phyloP scores from a whole-genome alignment of 139 green algal genomes.

The Edaphochlamys debaryana region DNA sequence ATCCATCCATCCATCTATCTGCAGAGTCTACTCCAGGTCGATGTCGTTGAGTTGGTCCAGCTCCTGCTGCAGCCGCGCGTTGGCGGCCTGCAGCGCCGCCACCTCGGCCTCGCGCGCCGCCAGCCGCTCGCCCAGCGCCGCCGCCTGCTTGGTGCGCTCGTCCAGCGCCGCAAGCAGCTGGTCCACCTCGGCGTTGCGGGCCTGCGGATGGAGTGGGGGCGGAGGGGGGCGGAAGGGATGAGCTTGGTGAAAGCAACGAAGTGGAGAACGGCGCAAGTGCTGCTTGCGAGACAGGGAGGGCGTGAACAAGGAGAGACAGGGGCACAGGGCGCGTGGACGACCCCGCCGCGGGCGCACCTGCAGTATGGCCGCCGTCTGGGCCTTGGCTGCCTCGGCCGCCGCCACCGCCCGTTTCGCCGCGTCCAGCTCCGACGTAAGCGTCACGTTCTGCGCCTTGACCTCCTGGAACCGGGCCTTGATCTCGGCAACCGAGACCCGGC shows the following conservation, averaged over 20 bases:
- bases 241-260: too few relatives aligned
- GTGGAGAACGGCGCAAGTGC: too few relatives aligned
- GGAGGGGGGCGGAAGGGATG: too few relatives aligned
- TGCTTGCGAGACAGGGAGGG: too few relatives aligned
- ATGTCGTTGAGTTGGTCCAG: neutral
- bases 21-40: too few relatives aligned
- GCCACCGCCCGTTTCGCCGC: neutral
- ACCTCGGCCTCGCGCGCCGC: neutral
- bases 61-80: neutral
- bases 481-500: neutral
- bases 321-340: too few relatives aligned
- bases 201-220: too few relatives aligned
- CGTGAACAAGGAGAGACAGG: too few relatives aligned
- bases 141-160: neutral
- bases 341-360: too few relatives aligned
- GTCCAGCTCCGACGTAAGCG: neutral
- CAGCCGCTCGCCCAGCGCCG: neutral
- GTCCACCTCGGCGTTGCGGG: neutral
- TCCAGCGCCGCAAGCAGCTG: neutral
- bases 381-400: neutral
- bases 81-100: neutral
- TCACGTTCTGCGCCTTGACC: neutral
- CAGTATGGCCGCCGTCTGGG: neutral
- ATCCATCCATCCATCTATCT: too few relatives aligned
- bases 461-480: constrained; percentile 7